Conservation (phyloP, 768 basidiomycete species). For the Boletus coccyginus region DNA sequence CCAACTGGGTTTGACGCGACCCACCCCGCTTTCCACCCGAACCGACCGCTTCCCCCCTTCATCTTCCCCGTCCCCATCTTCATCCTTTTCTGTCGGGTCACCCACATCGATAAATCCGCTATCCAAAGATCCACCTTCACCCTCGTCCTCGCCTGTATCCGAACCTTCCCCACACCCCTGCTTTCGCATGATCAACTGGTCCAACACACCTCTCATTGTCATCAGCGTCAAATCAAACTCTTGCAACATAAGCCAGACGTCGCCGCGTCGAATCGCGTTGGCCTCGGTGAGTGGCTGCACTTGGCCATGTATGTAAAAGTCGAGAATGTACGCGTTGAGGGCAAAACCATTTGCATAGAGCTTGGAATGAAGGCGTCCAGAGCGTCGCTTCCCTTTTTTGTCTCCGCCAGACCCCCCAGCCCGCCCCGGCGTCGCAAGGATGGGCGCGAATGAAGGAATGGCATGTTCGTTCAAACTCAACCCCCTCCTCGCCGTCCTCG, state of each 20-base stretch:
- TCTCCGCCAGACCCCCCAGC: background rate
- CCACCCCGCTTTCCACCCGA: background rate
- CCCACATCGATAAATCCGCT: conserved; percentile 31
- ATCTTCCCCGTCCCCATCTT: conserved; percentile 22
- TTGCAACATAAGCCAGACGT: conserved; percentile 63
- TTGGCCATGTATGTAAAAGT: conserved; percentile 70
- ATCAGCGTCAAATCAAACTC: conserved; percentile 53
- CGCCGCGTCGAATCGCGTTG: conserved; percentile 59
- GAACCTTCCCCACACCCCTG: conserved; percentile 13
- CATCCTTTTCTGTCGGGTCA: conserved; percentile 29
- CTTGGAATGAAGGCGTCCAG: background rate
- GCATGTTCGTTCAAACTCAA: conserved; percentile 57
- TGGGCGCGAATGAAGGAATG: conserved; percentile 51
- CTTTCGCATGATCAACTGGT: conserved; percentile 40
- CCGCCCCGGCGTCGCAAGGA: conserved; percentile 27
- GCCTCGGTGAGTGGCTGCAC: conserved; percentile 43
- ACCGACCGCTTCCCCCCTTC: conserved; percentile 12
- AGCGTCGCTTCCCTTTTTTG: background rate
- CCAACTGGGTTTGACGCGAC: conserved; percentile 32
- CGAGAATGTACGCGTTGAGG: conserved; percentile 65
- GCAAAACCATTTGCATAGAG: conserved; percentile 12
- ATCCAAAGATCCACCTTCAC: conserved; percentile 23
- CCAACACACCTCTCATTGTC: conserved; percentile 48
- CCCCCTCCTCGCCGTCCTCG: conserved; percentile 48
- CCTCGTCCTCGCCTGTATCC: conserved; percentile 13